These are phyloP conservation scores for Echium plantagineum DNA, from an alignment of 257 asterid genomes.

Conservation along the genomic window DNA sequence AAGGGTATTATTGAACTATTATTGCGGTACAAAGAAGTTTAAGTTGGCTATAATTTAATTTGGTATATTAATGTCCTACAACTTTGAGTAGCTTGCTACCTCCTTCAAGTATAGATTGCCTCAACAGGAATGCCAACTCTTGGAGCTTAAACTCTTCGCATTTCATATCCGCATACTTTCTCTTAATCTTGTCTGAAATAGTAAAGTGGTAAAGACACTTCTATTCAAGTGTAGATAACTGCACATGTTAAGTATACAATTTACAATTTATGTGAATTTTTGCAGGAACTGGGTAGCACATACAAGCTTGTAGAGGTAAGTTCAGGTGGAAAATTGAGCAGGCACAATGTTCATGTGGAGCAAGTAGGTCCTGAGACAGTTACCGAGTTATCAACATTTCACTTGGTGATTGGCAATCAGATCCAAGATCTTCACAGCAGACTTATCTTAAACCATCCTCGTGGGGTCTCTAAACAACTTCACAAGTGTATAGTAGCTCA, in stretches of 20 bases:
- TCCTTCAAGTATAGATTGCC: too few species aligned
- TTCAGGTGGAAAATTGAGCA: constrained; percentile 85
- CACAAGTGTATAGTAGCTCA: constrained; percentile 96
- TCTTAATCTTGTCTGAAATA: background rate
- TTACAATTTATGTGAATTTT: background rate
- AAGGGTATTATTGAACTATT: too few species aligned
- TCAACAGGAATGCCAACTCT: too few species aligned
- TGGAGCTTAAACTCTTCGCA: too few species aligned
- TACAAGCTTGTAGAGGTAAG: constrained; percentile 69
- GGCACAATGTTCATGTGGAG: constrained; percentile 83
- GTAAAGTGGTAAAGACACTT: background rate
- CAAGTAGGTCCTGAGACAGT: constrained; percentile 74
- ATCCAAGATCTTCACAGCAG: constrained; percentile 84
- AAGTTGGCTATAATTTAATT: too few species aligned
- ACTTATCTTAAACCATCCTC: constrained; percentile 75
- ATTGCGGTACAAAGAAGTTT: too few species aligned
- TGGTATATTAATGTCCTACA: too few species aligned
- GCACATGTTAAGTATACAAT: too few species aligned
- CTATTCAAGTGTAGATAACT: background rate
- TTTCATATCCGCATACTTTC: background rate
- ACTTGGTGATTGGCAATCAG: constrained; percentile 64
- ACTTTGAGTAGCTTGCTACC: too few species aligned
- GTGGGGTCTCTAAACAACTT: constrained; percentile 71
- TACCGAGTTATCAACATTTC: constrained; percentile 78
- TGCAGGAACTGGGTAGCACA: constrained; percentile 56